Conservation (phyloP, 2,329 filamentous ascomycete species). For the Peltaster fructicola region DNA sequence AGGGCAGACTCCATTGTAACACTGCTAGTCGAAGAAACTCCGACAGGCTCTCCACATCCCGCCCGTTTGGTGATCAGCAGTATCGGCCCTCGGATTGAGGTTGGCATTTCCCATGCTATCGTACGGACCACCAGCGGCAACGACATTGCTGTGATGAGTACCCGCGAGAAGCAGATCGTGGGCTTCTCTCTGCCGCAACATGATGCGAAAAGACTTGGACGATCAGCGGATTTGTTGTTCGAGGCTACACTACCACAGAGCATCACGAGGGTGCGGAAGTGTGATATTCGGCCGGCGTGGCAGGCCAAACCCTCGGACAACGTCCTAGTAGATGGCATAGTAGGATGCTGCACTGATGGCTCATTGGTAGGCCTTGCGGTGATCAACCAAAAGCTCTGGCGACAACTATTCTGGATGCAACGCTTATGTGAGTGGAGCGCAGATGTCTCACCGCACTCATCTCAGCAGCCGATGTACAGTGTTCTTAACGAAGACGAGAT, state of each 20-base stretch:
- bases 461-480: slow-evolving; percentile 6
- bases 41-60: no score
- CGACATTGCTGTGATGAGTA: no score
- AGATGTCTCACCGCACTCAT: slow-evolving; percentile 13
- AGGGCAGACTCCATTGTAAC: slow-evolving; percentile 34
- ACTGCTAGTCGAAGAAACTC: slow-evolving; percentile 25
- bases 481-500: slow-evolving; percentile 5
- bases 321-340: slow-evolving; percentile 27
- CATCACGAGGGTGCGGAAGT: slow-evolving; percentile 32
- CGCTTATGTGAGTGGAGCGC: slow-evolving; percentile 33
- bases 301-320: slow-evolving; percentile 19
- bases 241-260: slow-evolving; percentile 25
- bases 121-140: no score
- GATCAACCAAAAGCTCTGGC: slow-evolving; percentile 44
- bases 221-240: slow-evolving; percentile 21
- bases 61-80: no score
- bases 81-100: no score
- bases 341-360: slow-evolving; percentile 35
- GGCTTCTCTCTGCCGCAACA: no score
- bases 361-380: slow-evolving; percentile 42
- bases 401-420: slow-evolving; percentile 55
- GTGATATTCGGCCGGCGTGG: slow-evolving; percentile 24
- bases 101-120: no score
- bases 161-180: no score
- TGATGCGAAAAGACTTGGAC: no score